Conservation (phyloP, 2,329 filamentous ascomycete genomes). For the Penicillium sp. region DNA sequence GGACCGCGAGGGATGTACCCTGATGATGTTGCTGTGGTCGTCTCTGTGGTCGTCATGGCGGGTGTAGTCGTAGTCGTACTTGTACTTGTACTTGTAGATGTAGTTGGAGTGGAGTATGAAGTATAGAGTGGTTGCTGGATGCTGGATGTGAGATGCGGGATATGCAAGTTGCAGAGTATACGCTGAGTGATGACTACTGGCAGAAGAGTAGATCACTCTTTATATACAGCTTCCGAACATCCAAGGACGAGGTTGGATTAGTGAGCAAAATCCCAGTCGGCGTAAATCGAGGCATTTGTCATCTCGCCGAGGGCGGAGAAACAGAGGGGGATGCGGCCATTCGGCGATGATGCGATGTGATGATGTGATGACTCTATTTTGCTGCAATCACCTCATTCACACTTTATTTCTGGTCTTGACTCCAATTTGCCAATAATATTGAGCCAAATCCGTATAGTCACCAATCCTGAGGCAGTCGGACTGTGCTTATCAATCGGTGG, state of each 20-base stretch:
- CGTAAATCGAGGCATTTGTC: slow-evolving; percentile 15
- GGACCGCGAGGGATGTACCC: slow-evolving; percentile 56
- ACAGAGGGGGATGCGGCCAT: slow-evolving; percentile 10
- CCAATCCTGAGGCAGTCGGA: background rate
- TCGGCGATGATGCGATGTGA: slow-evolving; percentile 1
- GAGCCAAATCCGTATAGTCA: background rate
- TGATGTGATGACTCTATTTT: slow-evolving; percentile 9
- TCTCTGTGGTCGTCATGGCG: slow-evolving; percentile 24
- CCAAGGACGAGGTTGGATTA: slow-evolving; percentile 5
- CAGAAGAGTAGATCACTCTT: background rate
- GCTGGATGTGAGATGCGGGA: background rate
- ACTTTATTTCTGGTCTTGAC: background rate
- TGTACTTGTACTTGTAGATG: background rate
- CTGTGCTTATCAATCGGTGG: background rate
- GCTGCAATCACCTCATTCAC: slow-evolving; percentile 12
- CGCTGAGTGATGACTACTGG: background rate
- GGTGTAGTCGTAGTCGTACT: background rate
- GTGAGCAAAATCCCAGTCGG: slow-evolving; percentile 8
- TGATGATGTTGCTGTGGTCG: slow-evolving; percentile 10
- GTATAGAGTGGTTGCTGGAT: background rate
- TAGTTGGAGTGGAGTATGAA: background rate
- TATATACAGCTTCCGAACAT: background rate
- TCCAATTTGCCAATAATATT: background rate
- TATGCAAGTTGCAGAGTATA: background rate
- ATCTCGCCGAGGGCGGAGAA: slow-evolving; percentile 13